These are phyloP conservation scores for Ploettnerulaceae sp. DNA, from an alignment of 2,329 filamentous ascomycete species.

Conservation along the genomic window DNA sequence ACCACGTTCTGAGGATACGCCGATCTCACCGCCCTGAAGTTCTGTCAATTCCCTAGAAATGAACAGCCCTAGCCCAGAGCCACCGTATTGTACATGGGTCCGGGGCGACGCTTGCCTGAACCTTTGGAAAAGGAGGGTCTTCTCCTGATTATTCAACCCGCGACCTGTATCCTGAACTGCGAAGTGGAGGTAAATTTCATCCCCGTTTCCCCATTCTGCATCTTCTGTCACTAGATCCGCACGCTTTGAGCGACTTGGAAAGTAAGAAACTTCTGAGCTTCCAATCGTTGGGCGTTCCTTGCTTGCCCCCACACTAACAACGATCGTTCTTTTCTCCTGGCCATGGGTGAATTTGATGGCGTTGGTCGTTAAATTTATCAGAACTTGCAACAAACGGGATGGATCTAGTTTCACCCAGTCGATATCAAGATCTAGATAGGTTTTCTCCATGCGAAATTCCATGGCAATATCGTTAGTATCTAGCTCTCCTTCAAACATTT, in stretches of 20 bases:
- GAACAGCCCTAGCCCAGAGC: constrained; percentile 73
- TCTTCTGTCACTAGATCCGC: constrained; percentile 27
- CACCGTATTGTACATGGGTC: constrained; percentile 76
- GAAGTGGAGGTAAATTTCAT: constrained; percentile 66
- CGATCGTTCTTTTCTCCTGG: constrained; percentile 50
- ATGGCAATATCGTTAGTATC: constrained; percentile 67
- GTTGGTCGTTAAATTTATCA: constrained; percentile 79
- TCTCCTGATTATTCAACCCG: constrained; percentile 65
- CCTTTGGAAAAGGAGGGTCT: constrained; percentile 69
- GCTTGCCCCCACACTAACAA: constrained; percentile 36
- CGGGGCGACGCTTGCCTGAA: constrained; percentile 78
- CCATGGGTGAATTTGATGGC: constrained; percentile 77
- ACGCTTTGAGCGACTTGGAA: constrained; percentile 33
- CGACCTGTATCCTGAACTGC: constrained; percentile 74
- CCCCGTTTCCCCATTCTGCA: constrained; percentile 60
- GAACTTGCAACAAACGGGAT: constrained; percentile 70
- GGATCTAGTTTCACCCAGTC: constrained; percentile 74
- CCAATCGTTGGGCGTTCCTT: constrained; percentile 43
- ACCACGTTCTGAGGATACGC: constrained; percentile 62
- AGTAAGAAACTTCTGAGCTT: constrained; percentile 35
- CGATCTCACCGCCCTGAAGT: constrained; percentile 75
- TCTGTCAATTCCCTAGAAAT: constrained; percentile 75
- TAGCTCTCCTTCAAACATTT: constrained; percentile 76
- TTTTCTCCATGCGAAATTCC: constrained; percentile 62
- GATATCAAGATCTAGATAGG: constrained; percentile 58